A percentile compares a stretch with the other conserved stretches of the same genome.
phyloP scores from a whole-genome alignment of 1,284 basidiomycete species.

The Fistulinella staudtii region DNA sequence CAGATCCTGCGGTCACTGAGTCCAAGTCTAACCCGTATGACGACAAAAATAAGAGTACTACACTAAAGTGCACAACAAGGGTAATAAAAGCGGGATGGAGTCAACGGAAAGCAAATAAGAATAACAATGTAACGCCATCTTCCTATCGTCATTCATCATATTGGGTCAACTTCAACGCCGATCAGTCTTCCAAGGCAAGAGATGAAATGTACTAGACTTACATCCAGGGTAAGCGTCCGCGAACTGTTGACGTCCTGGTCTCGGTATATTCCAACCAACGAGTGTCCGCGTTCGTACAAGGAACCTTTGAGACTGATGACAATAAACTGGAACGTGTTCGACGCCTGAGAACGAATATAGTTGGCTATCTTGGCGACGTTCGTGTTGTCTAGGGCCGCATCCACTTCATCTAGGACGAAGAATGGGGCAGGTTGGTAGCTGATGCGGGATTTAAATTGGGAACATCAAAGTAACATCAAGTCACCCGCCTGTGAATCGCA shows the following conservation, averaged over 20 bases:
- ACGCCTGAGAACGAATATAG: slow-evolving; percentile 81
- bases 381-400: slow-evolving; percentile 94
- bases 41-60: too few relatives aligned
- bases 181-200: slow-evolving; percentile 7
- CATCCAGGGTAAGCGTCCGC: slow-evolving; percentile 83
- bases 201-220: slow-evolving; percentile 42
- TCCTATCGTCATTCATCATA: slow-evolving; percentile 35
- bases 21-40: too few relatives aligned
- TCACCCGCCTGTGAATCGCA: slow-evolving; percentile 82
- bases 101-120: slow-evolving; percentile 23
- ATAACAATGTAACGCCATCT: slow-evolving; percentile 13
- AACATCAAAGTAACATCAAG: not conserved
- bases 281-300: slow-evolving; percentile 87
- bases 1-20: too few relatives aligned
- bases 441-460: slow-evolving; percentile 4
- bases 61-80: too few relatives aligned
- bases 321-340: slow-evolving; percentile 87
- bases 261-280: slow-evolving; percentile 90
- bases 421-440: slow-evolving; percentile 98
- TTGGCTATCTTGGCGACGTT: slow-evolving; percentile 92
- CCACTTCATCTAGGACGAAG: slow-evolving; percentile 98
- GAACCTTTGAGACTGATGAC: slow-evolving; percentile 95
- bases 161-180: slow-evolving; percentile 33
- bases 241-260: slow-evolving; percentile 94
- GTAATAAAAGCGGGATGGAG: not conserved